A percentile compares a stretch with the other conserved stretches of the same genome.
Conservation (phyloP, 257 asterid species). For the Solanum ossicruentum region DNA sequence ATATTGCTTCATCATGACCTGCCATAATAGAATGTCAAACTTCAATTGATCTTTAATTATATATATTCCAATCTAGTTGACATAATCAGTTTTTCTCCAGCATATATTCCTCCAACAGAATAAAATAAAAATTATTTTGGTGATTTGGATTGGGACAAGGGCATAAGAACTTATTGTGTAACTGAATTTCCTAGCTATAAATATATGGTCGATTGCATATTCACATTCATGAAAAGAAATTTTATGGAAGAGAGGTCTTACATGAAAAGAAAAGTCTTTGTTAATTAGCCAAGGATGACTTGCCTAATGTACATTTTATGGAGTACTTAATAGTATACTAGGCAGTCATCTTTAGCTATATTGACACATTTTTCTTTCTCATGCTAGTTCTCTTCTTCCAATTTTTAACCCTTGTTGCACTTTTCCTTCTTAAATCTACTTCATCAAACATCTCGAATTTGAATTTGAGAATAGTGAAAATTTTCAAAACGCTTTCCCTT, state of each 20-base stretch:
- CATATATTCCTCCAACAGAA: neutral
- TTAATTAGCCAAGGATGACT: slow-evolving; percentile 1
- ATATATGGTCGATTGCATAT: neutral
- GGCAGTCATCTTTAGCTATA: slow-evolving; percentile 3
- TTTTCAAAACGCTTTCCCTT: neutral
- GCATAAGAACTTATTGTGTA: neutral
- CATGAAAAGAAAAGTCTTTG: neutral
- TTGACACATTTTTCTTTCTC: neutral
- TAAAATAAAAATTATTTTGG: neutral
- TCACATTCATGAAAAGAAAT: neutral
- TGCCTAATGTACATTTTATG: neutral
- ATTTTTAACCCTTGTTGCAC: neutral
- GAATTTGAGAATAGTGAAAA: neutral
- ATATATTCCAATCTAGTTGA: neutral
- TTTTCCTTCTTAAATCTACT: neutral
- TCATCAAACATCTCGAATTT: neutral
- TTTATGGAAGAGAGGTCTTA: neutral
- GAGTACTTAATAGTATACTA: neutral
- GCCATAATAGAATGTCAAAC: neutral
- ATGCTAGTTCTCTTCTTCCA: neutral
- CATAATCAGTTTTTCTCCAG: neutral
- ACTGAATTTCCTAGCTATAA: neutral
- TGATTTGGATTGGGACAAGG: neutral
- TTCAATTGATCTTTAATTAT: neutral
- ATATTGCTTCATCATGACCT: neutral